phyloP scores from a whole-genome alignment of 768 basidiomycete species.

The Agaricus subrufescens region DNA sequence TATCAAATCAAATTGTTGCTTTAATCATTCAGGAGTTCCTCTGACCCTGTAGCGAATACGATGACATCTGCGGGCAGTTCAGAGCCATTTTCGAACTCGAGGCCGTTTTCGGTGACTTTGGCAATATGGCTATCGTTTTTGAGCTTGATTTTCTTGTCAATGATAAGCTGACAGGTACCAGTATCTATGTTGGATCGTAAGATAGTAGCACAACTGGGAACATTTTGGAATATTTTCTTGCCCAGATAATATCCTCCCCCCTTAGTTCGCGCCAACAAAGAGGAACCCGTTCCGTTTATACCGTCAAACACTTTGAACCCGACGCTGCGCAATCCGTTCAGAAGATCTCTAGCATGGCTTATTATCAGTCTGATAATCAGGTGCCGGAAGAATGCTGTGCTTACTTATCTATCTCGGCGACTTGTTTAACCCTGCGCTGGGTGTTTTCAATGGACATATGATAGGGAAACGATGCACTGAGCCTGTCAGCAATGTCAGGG shows the following conservation, averaged over 20 bases:
- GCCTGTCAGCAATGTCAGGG: conserved; percentile 43
- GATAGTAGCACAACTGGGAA: not conserved
- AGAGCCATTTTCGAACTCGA: conserved; percentile 45
- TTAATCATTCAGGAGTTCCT: not conserved
- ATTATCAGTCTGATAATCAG: not conserved
- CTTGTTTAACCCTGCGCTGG: conserved; percentile 15
- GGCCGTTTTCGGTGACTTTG: conserved; percentile 35
- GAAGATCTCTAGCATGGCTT: conserved; percentile 19
- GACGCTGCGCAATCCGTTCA: conserved; percentile 33
- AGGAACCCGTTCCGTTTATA: conserved; percentile 31
- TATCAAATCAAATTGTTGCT: not conserved
- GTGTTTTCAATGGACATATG: conserved; percentile 15
- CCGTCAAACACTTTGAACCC: conserved; percentile 44
- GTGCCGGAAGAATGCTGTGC: not conserved
- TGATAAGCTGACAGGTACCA: conserved; percentile 55
- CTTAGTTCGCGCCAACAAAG: conserved; percentile 23
- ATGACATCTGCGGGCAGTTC: conserved; percentile 49
- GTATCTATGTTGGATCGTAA: conserved; percentile 32
- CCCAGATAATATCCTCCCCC: conserved; percentile 35
- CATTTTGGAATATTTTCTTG: conserved; percentile 9
- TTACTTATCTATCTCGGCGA: conserved; percentile 35
- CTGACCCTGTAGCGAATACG: conserved; percentile 55
- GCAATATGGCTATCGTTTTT: conserved; percentile 54
- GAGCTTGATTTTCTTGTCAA: conserved; percentile 66
- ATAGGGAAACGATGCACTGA: conserved; percentile 43